These are phyloP conservation scores for Avena eriantha DNA, from an alignment of 176 grass and related monocot genomes.

Conservation along the genomic window DNA sequence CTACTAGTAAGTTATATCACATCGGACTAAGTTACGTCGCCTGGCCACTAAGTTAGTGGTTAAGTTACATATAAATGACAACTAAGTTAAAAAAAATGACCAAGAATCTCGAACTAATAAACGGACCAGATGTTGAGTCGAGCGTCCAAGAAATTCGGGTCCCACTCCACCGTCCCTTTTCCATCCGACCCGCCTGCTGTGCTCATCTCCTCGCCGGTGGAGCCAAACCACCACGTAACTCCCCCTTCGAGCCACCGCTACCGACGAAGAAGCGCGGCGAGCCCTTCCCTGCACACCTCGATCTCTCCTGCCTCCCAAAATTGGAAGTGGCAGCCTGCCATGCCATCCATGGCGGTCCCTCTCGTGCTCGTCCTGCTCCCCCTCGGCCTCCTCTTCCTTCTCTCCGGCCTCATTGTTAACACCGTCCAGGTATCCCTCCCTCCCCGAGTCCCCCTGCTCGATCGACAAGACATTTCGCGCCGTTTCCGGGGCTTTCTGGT, in stretches of 20 bases:
- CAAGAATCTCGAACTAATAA: no score
- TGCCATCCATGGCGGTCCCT: slow-evolving; percentile 33
- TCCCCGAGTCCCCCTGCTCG: background rate
- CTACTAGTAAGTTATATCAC: no score
- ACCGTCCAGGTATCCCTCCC: slow-evolving; percentile 24
- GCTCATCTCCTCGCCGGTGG: slow-evolving; percentile 23
- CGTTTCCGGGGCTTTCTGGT: background rate
- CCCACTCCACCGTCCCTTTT: background rate
- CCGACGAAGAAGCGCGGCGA: background rate
- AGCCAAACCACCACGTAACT: background rate
- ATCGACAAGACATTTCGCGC: background rate
- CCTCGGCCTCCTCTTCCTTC: slow-evolving; percentile 75
- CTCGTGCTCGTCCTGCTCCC: slow-evolving; percentile 33
- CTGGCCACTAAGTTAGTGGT: no score
- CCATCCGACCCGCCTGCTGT: background rate
- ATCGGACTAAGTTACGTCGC: no score
- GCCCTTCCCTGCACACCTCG: background rate
- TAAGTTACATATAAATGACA: no score
- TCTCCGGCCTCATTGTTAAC: slow-evolving; percentile 68
- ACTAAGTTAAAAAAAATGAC: no score
- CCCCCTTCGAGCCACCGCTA: background rate
- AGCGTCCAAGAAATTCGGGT: no score
- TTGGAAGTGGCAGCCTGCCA: slow-evolving; percentile 25
- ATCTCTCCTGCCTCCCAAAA: background rate
- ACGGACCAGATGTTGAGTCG: no score